Base-by-base conservation (phyloP, 2,329 filamentous ascomycete genomes). In the Diaporthe velutina region DNA sequence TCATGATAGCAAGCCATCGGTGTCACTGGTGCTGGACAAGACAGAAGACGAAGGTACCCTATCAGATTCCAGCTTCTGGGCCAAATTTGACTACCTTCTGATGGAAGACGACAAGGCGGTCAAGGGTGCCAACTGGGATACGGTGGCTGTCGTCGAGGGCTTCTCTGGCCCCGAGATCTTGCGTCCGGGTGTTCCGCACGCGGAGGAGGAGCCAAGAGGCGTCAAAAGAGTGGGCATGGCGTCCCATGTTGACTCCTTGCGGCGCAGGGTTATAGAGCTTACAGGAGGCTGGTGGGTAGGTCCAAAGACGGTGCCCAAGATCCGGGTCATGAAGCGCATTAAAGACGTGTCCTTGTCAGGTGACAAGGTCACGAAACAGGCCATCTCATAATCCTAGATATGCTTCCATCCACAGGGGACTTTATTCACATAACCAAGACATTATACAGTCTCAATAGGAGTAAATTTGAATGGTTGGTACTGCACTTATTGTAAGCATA, bases 251-350 rank as follows among this genome's bases (percentile, higher is more conserved):
- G 83, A 80, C 40, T 77, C 77, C 35, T 70, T 87, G 45, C 86
- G 86, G 74, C 81, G 85, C 7, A 64, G 76, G 2, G 85, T 90
- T 9, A 86, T 88, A 75, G 76, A 75, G 35, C 75, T 83, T 7
- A 91, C 90, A 0, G 87, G 90, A 2, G 91, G 92, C 0, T 92
- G 90, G 89, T 93, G 91, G 91, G 77, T 90, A 77, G 92, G 91
- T 0, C 91, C 91, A 33, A 85, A 86, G 77, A 91, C 93, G 89
- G 85, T 85, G 76, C 89, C 90, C 8, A 83, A 85, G 70, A 86
- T 92, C 57, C 82, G 86, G 77, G 85, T 92, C 25, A 79, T 91
- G 80, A 86, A 82, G 76, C 81, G 81, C 22, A n/a, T 71, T 4
- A 76, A 71, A 50, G 75, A 75, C 48, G 61, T 33, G 38, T 52